Conservation (phyloP, 208 protist genomes). For the Entamoeba moshkovskii region DNA sequence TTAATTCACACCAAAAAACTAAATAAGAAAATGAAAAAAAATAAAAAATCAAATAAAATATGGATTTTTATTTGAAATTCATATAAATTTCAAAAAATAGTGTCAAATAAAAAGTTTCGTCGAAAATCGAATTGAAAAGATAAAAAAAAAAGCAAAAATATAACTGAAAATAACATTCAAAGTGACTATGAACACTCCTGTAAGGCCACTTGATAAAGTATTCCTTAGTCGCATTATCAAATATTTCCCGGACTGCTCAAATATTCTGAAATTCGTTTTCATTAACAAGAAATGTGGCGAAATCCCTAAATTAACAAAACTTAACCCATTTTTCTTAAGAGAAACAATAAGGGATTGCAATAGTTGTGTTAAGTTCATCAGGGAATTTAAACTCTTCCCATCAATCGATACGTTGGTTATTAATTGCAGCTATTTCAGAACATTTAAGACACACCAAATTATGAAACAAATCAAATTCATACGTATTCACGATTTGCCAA, state of each 20-base stretch:
- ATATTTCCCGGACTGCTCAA: neutral
- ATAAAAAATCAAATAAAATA: too few relatives aligned
- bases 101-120: too few relatives aligned
- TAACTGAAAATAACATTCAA: too few relatives aligned
- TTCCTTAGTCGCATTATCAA: neutral
- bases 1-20: too few relatives aligned
- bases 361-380: neutral
- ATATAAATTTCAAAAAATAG: too few relatives aligned
- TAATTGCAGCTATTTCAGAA: neutral
- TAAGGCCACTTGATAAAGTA: neutral
- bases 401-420: neutral
- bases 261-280: neutral
- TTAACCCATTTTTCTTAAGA: neutral
- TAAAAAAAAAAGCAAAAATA: too few relatives aligned
- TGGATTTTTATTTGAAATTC: too few relatives aligned
- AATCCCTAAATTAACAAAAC: neutral
- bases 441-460: neutral
- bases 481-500: neutral
- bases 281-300: neutral
- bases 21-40: too few relatives aligned
- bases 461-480: neutral
- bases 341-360: neutral
- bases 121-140: too few relatives aligned
- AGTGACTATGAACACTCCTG: neutral
- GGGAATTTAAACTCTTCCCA: neutral